phyloP scores from a whole-genome alignment of 2,329 filamentous ascomycete species.

The Ophiostoma angusticollis region DNA sequence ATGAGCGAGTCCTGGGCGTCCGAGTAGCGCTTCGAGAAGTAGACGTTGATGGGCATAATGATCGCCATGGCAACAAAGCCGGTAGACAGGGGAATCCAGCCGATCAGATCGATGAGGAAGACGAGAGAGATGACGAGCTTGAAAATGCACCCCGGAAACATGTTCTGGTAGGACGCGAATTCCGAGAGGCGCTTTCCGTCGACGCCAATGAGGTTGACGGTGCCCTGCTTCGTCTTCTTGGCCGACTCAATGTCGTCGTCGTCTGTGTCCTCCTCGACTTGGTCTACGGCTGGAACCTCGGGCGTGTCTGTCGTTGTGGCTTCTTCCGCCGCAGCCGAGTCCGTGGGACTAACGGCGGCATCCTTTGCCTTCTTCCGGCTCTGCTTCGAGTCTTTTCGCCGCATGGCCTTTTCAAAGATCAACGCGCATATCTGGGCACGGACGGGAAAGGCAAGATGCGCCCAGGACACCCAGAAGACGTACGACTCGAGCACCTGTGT shows the following conservation, averaged over 20 bases:
- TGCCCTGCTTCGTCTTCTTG: slow-evolving; percentile 50
- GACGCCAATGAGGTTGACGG: slow-evolving; percentile 68
- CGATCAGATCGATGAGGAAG: slow-evolving; percentile 57
- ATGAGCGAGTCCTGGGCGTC: slow-evolving; percentile 56
- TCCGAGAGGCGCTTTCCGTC: slow-evolving; percentile 57
- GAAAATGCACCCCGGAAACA: slow-evolving; percentile 48
- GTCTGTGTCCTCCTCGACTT: slow-evolving; percentile 29
- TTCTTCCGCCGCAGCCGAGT: slow-evolving; percentile 19
- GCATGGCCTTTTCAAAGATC: slow-evolving; percentile 65
- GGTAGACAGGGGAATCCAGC: slow-evolving; percentile 54
- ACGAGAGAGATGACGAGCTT: slow-evolving; percentile 52
- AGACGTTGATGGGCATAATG: slow-evolving; percentile 56
- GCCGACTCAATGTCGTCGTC: slow-evolving; percentile 34
- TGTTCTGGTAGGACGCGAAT: slow-evolving; percentile 53
- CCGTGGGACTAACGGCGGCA: slow-evolving; percentile 18
- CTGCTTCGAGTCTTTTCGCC: slow-evolving; percentile 63
- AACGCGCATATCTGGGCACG: slow-evolving; percentile 57
- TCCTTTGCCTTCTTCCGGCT: slow-evolving; percentile 34
- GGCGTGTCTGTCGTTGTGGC: slow-evolving; percentile 13
- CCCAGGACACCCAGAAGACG: slow-evolving; percentile 54
- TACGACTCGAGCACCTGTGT: slow-evolving; percentile 47
- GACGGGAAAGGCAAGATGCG: slow-evolving; percentile 50
- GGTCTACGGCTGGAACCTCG: slow-evolving; percentile 18
- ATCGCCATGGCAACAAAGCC: slow-evolving; percentile 52
- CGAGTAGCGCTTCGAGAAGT: slow-evolving; percentile 51